Percentiles rank a stretch among this genome's conserved stretches.
phyloP scores from a whole-genome alignment of 2,329 filamentous ascomycete species.

The Paracoccidioides brasiliensis region DNA sequence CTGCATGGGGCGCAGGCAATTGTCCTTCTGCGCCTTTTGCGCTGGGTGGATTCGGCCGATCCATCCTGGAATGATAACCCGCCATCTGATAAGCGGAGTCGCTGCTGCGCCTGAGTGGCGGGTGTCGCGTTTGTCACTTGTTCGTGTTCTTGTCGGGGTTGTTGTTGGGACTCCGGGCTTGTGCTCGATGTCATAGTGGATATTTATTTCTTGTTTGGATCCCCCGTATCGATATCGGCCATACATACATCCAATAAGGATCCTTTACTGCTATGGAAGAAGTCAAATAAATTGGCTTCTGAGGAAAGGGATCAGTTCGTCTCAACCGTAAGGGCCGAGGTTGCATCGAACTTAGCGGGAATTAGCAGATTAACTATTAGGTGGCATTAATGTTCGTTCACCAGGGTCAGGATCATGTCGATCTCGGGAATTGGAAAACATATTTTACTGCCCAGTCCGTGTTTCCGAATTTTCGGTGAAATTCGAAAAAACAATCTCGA shows the following conservation, averaged over 20 bases:
- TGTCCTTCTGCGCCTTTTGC: slow-evolving; percentile 28
- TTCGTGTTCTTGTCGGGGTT: background rate
- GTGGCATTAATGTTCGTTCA: background rate
- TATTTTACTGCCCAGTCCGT: no score
- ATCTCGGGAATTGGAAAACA: background rate
- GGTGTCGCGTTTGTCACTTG: background rate
- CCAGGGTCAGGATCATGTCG: no score
- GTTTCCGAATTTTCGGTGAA: no score
- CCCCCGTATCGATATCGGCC: background rate
- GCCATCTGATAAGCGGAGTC: background rate
- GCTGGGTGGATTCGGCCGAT: slow-evolving; percentile 17
- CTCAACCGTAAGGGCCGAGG: background rate
- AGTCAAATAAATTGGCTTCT: background rate
- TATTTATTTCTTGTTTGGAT: background rate
- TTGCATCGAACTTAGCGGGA: background rate
- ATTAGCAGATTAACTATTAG: no score
- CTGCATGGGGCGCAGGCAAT: slow-evolving; percentile 32
- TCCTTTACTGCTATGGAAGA: background rate
- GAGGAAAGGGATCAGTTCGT: background rate
- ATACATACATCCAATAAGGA: background rate
- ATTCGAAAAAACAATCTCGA: no score
- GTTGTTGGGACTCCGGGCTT: background rate
- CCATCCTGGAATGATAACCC: background rate
- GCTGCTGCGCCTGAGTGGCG: background rate
- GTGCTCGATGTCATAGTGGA: background rate